Percentiles rank a stretch among this genome's conserved stretches.
phyloP scores from a whole-genome alignment of 768 basidiomycete species.

The Agrocybe praecox region DNA sequence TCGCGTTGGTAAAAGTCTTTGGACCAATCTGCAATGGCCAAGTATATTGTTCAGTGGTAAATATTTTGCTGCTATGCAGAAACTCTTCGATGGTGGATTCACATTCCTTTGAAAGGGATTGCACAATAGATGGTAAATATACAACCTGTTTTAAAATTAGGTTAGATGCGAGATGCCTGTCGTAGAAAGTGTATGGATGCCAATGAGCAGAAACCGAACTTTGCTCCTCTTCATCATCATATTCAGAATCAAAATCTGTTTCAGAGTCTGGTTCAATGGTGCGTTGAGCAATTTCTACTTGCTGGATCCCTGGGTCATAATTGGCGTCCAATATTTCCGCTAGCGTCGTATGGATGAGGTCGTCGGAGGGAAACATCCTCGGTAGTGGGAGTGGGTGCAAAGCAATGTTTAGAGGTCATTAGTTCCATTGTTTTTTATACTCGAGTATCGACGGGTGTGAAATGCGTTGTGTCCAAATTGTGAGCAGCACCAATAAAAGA shows the following conservation, averaged over 20 bases:
- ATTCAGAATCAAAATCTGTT: too few relatives aligned
- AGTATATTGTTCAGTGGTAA: too few relatives aligned
- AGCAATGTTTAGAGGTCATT: too few relatives aligned
- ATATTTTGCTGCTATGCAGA: too few relatives aligned
- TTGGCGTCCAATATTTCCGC: not conserved
- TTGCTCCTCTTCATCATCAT: not conserved
- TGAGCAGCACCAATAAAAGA: too few relatives aligned
- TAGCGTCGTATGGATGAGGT: not conserved
- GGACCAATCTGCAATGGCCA: too few relatives aligned
- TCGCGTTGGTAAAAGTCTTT: not conserved
- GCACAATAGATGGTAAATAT: not conserved
- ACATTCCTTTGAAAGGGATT: not conserved
- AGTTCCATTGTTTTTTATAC: too few relatives aligned
- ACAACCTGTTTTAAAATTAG: not conserved
- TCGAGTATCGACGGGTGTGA: too few relatives aligned
- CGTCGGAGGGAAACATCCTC: not conserved
- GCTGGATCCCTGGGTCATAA: not conserved
- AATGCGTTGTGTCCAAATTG: too few relatives aligned
- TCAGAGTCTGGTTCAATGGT: not conserved
- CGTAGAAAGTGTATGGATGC: conserved; percentile 5
- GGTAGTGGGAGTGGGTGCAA: too few relatives aligned
- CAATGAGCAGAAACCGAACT: not conserved
- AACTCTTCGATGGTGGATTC: not conserved
- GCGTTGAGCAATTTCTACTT: not conserved
- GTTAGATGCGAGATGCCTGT: conserved; percentile 1